phyloP scores from a whole-genome alignment of 768 basidiomycete species.

The Roridomyces roridus region DNA sequence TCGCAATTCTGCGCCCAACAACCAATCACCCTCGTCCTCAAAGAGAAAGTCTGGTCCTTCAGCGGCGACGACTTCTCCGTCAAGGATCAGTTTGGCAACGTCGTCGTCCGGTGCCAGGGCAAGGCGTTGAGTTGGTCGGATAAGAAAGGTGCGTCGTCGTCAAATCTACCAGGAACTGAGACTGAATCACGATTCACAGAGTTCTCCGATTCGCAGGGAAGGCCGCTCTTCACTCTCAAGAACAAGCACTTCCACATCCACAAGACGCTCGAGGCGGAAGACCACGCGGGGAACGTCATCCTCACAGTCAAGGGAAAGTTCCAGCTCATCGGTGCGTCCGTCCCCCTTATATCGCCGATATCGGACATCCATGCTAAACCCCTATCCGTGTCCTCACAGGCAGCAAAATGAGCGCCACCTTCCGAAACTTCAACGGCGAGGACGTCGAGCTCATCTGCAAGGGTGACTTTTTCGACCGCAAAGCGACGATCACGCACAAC shows the following conservation, averaged over 20 bases:
- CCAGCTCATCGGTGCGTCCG: neutral
- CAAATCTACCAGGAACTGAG: neutral
- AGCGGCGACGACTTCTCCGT: constrained; percentile 6
- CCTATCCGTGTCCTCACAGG: neutral
- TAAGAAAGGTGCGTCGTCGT: constrained; percentile 1
- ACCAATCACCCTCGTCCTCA: neutral
- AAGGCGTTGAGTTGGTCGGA: constrained; percentile 7
- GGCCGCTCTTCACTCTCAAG: constrained; percentile 5
- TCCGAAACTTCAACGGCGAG: neutral
- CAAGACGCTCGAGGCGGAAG: neutral
- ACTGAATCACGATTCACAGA: constrained; percentile 7
- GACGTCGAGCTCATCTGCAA: neutral
- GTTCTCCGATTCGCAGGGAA: constrained; percentile 3
- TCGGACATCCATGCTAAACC: neutral
- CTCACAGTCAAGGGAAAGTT: constrained; percentile 2
- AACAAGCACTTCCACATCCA: constrained; percentile 6
- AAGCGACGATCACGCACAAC: neutral
- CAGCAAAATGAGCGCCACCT: neutral
- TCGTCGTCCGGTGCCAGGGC: neutral
- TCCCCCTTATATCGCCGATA: no score
- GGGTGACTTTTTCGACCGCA: neutral
- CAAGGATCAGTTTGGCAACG: constrained; percentile 6
- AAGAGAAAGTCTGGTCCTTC: constrained; percentile 3
- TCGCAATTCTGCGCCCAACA: neutral
- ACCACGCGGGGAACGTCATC: constrained; percentile 4